Evolutionary conservation across 148 eudicot species (phyloP), one percentile per base, ranked within the genome.

Genomic region (Linanthus parryae): DNA sequence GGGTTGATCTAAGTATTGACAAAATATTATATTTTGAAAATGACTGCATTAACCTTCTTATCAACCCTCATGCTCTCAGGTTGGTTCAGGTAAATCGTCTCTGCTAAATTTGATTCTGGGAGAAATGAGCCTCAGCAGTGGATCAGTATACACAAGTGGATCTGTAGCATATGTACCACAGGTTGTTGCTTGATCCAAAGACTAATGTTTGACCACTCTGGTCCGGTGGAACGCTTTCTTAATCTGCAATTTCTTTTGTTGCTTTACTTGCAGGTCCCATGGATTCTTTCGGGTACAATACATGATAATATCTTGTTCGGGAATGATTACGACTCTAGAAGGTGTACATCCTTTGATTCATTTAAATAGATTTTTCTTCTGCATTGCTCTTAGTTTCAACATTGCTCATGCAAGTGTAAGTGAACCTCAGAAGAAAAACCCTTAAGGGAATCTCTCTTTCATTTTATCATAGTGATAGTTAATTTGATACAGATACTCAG

Each of bases 11-110:
- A 49, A 26, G 41, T 17, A 15, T 17, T 16, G 18, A 10, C 7
- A 6, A 28, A 8, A 16, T 10, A 9, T 19, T 21, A 8, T 24
- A 37, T 37, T 53, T 53, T n/a, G 3, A 54, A 9, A 38, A 15
- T 26, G 17, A 11, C 40, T 54, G 11, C 20, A 36, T 53, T 16
- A 13, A 14, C 35, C 35, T 10, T 38, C 33, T 54, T 37, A 38
- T 20, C 36, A 15, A 21, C 13, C 29, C 11, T 27, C 17, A 23
- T 63, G 42, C 48, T 33, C 62, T 57, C 74, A 91, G 98, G 94
- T 91, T 64, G 98, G 98, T 49, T 91, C 96, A 7, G 98, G 98
- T 48, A 91, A 91, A 79, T 86, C 98, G 52, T 91, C 98, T 41
- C 67, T 91, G 41, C 62, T 91, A 46, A 77, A 87, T 69, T 70